phyloP scores from a whole-genome alignment of 345 rosid species.

The Viola odorata region DNA sequence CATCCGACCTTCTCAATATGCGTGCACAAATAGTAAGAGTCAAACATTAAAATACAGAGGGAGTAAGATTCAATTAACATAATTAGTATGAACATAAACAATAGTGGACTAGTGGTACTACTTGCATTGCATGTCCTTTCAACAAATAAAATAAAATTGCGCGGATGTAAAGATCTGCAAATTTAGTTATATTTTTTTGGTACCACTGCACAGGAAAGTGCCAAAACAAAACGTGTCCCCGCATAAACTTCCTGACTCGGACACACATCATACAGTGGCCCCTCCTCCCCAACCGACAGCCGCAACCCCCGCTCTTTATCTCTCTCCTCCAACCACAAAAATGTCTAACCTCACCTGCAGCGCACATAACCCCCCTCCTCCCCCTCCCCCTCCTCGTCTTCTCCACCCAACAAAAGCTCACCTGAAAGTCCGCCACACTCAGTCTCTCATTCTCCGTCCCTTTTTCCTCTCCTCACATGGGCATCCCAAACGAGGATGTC shows the following conservation, averaged over 20 bases:
- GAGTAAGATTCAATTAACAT: no score
- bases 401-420: not conserved
- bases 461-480: slow-evolving; percentile 25
- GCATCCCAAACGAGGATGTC: slow-evolving; percentile 53
- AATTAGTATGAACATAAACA: no score
- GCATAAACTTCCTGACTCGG: slow-evolving; percentile 10
- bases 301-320: not conserved
- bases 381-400: not conserved
- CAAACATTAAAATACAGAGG: no score
- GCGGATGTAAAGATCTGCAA: not conserved
- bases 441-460: not conserved
- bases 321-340: no score
- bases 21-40: no score
- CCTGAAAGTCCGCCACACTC: not conserved
- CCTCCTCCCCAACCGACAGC: slow-evolving; percentile 17
- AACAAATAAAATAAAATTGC: not conserved
- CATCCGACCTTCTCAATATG: no score
- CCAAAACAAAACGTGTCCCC: slow-evolving; percentile 1
- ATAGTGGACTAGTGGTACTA: no score
- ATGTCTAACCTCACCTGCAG: not conserved
- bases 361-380: not conserved
- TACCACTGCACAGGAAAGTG: no score
- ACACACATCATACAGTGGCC: slow-evolving; percentile 8
- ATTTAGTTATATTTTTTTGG: no score
- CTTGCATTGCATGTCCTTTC: no score